Percentiles rank a stretch among this genome's conserved stretches.
phyloP scores from a whole-genome alignment of 345 rosid species.

The Bruguiera sexangula region DNA sequence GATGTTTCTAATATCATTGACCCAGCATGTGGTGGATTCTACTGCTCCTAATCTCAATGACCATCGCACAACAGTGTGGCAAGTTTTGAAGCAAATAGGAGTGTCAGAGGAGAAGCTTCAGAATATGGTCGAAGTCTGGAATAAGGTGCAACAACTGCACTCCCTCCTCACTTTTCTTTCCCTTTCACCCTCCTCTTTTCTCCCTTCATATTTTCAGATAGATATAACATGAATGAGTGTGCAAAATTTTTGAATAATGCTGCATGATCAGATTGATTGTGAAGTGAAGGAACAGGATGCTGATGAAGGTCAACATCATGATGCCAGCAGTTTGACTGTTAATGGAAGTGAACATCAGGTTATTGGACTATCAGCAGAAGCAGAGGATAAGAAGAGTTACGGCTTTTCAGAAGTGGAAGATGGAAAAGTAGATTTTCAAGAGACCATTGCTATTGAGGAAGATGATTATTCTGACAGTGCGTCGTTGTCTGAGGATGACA shows the following conservation, averaged over 20 bases:
- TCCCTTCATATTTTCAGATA: not conserved
- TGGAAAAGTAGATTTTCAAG: constrained; percentile 13
- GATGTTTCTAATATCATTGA: not conserved
- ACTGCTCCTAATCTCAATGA: constrained; percentile 91
- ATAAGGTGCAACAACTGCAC: constrained; percentile 47
- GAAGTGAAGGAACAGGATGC: constrained; percentile 45
- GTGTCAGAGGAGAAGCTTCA: constrained; percentile 77
- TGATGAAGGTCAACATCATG: constrained; percentile 27
- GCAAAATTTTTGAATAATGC: not conserved
- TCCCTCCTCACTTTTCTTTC: not conserved
- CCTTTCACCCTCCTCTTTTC: not conserved
- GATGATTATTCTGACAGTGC: constrained; percentile 41
- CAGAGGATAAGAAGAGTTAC: constrained; percentile 4
- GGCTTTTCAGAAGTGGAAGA: not conserved
- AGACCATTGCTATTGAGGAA: constrained; percentile 16
- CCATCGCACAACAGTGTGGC: constrained; percentile 78
- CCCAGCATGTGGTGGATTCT: constrained; percentile 85
- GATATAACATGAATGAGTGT: not conserved
- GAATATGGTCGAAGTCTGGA: constrained; percentile 94
- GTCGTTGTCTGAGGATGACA: constrained; percentile 45
- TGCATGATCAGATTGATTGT: constrained; percentile 60
- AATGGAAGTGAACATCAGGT: constrained; percentile 22
- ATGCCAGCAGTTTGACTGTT: constrained; percentile 12
- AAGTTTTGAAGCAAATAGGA: constrained; percentile 84
- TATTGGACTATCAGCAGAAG: constrained; percentile 24